A percentile compares a stretch with the other conserved stretches of the same genome.
phyloP scores from a whole-genome alignment of 2,329 filamentous ascomycete species.

The Penicillium sp. region DNA sequence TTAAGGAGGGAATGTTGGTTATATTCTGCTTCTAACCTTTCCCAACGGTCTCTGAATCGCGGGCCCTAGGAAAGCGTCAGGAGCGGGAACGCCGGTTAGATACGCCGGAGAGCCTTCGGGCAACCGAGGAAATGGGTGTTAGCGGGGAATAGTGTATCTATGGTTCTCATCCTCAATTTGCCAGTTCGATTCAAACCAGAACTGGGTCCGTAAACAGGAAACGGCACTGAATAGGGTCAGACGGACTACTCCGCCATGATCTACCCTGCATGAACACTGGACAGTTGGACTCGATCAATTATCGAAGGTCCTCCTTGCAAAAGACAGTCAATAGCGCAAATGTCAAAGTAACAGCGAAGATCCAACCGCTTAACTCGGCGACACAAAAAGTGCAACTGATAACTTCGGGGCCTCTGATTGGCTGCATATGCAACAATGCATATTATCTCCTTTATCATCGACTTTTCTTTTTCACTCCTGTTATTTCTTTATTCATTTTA shows the following conservation, averaged over 20 bases:
- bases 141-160: background rate
- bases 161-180: background rate
- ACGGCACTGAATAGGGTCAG: background rate
- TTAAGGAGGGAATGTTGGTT: no score
- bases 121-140: background rate
- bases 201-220: background rate
- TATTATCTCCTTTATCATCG: background rate
- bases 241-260: background rate
- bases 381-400: conserved; percentile 4
- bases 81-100: background rate
- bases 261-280: background rate
- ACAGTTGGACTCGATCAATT: background rate
- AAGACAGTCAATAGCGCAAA: background rate
- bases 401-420: conserved; percentile 13
- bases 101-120: background rate
- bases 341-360: conserved; percentile 1
- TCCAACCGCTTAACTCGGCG: conserved; percentile 13
- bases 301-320: conserved; percentile 1
- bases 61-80: background rate
- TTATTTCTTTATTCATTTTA: no score
- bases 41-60: no score
- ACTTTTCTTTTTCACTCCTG: background rate
- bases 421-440: conserved; percentile 1
- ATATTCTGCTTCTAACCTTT: no score
- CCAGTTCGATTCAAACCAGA: no score